phyloP scores from a whole-genome alignment of 2,329 filamentous ascomycete species.

The Colletotrichum paranaense region DNA sequence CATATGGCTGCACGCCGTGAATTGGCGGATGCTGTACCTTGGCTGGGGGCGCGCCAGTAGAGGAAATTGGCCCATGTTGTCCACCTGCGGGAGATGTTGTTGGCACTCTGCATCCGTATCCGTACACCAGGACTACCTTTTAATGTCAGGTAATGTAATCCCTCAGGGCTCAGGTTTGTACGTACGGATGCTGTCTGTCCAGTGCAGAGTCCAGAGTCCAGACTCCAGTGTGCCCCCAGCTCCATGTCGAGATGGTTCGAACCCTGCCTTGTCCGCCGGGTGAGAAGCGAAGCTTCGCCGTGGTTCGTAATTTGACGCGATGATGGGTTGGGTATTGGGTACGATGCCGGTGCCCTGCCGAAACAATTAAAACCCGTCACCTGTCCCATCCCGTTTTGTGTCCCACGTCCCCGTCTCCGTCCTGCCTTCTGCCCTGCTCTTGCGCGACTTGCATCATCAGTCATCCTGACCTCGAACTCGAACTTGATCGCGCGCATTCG shows the following conservation, averaged over 20 bases:
- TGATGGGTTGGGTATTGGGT: slow-evolving; percentile 32
- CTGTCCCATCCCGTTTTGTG: slow-evolving; percentile 24
- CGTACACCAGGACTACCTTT: not conserved
- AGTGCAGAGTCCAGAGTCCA: not conserved
- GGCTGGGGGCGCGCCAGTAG: not conserved
- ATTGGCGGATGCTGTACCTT: not conserved
- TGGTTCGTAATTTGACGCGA: slow-evolving; percentile 20
- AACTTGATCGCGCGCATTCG: slow-evolving; percentile 1
- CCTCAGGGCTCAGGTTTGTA: not conserved
- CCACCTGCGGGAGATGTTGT: not conserved
- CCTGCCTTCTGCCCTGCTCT: slow-evolving; percentile 19
- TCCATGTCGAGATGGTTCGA: not conserved
- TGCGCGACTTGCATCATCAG: slow-evolving; percentile 9
- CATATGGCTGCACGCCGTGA: not conserved
- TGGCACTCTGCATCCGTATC: not conserved
- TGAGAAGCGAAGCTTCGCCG: slow-evolving; percentile 24
- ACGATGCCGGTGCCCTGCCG: slow-evolving; percentile 26
- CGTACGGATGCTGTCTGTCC: not conserved
- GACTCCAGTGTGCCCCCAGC: not conserved
- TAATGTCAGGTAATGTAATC: too few relatives aligned
- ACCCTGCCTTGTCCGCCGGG: slow-evolving; percentile 13
- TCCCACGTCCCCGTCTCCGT: slow-evolving; percentile 7
- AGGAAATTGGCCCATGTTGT: not conserved
- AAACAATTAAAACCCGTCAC: slow-evolving; percentile 36
- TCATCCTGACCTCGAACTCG: not conserved